Evolutionary conservation across 2,329 filamentous ascomycete species (phyloP), one percentile per base, ranked within the genome.

Genomic region (Fusarium protoensiforme): DNA sequence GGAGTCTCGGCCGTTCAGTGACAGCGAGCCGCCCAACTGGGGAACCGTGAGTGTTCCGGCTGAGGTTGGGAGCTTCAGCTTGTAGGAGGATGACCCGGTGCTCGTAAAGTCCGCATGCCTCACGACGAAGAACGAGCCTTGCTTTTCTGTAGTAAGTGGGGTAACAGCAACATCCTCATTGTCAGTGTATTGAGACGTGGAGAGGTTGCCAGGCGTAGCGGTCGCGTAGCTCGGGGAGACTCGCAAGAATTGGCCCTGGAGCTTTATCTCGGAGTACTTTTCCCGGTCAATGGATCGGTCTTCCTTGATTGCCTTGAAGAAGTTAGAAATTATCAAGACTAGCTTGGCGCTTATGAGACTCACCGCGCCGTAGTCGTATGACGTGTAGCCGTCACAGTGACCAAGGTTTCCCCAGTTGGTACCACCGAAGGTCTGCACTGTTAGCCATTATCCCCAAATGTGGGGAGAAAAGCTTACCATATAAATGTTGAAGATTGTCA

Each of bases 341-440:
- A 2, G 5, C 5, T 9, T 7, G 4, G 5, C 9, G 5, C 14
- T 4, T 14, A 1, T 2, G 18, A 14, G 5, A 75, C 84, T 43
- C 65, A 81, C 82, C 3, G 85, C 83, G 9, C 84, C 87, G 59
- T 89, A 90, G 68, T 90, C 88, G 56, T 89, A 89, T 0, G 86
- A 88, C 0, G 88, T 91, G 68, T 91, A 91, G 4, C 87, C 90
- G 13, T 90, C 91, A 11, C 91, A 87, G 73, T 94, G 90, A 0
- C 93, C 92, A 6, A 94, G 81, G 70, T 94, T 95, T 0, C 93
- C 93, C 94, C 93, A 96, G 78, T 96, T 96, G 0, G 93, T 95
- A 7, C 93, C 94, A 16, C 94, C 94, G 73, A 88, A 93, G 1
- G 88, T 91, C 88, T 89, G 36, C 2, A 1, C 0, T 4, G 33